phyloP scores from a whole-genome alignment of 2,329 filamentous ascomycete genomes.

The Ceratocystiopsis sp. region DNA sequence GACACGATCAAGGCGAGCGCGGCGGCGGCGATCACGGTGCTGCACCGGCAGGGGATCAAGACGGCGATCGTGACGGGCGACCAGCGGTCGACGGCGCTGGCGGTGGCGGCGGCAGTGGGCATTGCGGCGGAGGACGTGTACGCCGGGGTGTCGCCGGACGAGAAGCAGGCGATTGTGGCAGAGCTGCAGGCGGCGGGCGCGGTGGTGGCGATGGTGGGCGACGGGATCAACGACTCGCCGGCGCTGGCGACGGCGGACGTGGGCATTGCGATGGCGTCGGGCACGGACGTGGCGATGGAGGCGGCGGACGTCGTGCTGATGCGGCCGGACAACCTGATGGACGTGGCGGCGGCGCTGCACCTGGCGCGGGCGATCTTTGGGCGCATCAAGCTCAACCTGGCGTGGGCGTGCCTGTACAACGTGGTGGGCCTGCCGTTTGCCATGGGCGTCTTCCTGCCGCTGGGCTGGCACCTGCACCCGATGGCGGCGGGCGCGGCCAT shows the following conservation, averaged over 20 bases:
- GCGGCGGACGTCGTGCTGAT: conserved; percentile 93
- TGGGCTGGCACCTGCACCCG: conserved; percentile 75
- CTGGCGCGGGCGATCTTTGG: conserved; percentile 73
- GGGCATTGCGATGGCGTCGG: conserved; percentile 80
- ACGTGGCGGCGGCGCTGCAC: conserved; percentile 73
- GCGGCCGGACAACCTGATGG: conserved; percentile 78
- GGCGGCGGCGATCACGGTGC: conserved; percentile 59
- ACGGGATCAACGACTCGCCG: conserved; percentile 96
- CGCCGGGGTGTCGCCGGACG: conserved; percentile 75
- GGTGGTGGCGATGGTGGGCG: conserved; percentile 88
- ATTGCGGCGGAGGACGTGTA: conserved; percentile 62
- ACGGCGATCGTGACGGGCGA: conserved; percentile 91
- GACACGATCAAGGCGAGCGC: conserved; percentile 88
- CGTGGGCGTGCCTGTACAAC: conserved; percentile 92
- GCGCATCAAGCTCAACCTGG: conserved; percentile 83
- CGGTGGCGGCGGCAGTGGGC: conserved; percentile 68
- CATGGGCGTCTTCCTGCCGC: conserved; percentile 87
- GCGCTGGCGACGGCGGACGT: conserved; percentile 84
- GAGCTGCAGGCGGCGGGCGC: conserved; percentile 58
- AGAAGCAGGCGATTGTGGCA: conserved; percentile 76
- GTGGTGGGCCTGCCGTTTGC: conserved; percentile 80
- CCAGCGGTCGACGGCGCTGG: conserved; percentile 64
- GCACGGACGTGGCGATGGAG: conserved; percentile 95
- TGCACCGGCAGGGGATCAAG: conserved; percentile 70
- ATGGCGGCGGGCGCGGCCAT: conserved; percentile 93